Conservation (phyloP, 2,329 filamentous ascomycete species). For the Leptographium procerum region DNA sequence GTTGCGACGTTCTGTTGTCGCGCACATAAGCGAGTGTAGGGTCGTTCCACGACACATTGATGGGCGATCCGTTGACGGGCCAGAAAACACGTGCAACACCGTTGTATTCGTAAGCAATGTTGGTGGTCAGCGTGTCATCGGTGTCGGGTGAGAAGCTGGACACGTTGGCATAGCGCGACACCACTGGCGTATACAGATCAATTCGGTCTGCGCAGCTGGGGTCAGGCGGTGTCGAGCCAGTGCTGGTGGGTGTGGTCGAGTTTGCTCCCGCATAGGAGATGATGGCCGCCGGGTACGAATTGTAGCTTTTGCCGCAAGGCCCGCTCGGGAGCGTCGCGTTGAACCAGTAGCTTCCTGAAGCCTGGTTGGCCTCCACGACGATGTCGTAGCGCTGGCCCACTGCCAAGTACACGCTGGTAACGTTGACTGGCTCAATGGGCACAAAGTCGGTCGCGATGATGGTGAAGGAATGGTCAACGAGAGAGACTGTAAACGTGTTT, state of each 20-base stretch:
- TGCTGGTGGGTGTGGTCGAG: constrained; percentile 13
- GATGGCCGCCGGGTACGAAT: constrained; percentile 18
- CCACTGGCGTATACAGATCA: constrained; percentile 11
- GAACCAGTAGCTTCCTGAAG: constrained; percentile 29
- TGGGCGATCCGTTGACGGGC: constrained; percentile 18
- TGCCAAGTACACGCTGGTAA: constrained; percentile 36
- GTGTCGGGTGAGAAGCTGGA: constrained; percentile 11
- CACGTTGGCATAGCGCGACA: constrained; percentile 11
- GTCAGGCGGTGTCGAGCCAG: constrained; percentile 16
- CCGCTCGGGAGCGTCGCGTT: constrained; percentile 22
- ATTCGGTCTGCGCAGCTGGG: constrained; percentile 12
- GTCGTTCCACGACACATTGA: constrained; percentile 22
- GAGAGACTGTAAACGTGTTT: constrained; percentile 37
- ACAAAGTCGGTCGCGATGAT: constrained; percentile 42
- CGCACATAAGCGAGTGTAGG: constrained; percentile 24
- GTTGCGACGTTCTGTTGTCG: constrained; percentile 13
- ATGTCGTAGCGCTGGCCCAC: constrained; percentile 35
- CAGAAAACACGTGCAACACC: constrained; percentile 17
- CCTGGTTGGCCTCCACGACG: constrained; percentile 28
- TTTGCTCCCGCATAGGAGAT: constrained; percentile 16
- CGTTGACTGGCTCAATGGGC: constrained; percentile 36
- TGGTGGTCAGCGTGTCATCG: constrained; percentile 7
- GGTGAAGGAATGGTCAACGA: constrained; percentile 27
- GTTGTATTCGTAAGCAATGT: constrained; percentile 12
- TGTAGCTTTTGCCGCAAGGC: constrained; percentile 16